Evolutionary conservation across 2,329 filamentous ascomycete species (phyloP).

Genomic region (Bertia moriformis): DNA sequence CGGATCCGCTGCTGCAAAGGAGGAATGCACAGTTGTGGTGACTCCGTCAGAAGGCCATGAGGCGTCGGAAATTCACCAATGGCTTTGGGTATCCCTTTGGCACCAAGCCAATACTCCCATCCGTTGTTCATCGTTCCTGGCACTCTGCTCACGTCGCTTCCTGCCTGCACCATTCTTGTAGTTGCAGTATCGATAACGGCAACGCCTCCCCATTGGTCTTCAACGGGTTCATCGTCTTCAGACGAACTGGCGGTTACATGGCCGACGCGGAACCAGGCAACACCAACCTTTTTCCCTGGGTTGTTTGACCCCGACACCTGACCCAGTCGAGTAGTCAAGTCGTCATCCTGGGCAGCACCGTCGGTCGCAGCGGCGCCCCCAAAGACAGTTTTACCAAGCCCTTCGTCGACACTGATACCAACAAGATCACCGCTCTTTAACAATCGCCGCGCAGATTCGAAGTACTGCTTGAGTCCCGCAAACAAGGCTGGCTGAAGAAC

Average conservation of each 20-base stretch:
- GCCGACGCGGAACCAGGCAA: conserved; percentile 87
- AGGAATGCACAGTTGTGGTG: conserved; percentile 25
- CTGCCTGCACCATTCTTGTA: conserved; percentile 82
- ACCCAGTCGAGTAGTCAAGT: not conserved
- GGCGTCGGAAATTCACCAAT: conserved; percentile 19
- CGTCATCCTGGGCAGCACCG: not conserved
- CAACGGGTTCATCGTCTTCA: conserved; percentile 38
- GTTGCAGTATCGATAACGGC: conserved; percentile 73
- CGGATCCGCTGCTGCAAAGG: conserved; percentile 58
- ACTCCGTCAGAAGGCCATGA: not conserved
- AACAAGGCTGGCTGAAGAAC: not conserved
- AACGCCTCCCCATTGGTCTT: conserved; percentile 71
- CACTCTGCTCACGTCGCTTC: conserved; percentile 68
- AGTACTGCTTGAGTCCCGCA: conserved; percentile 1
- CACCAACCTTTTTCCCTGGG: conserved; percentile 30
- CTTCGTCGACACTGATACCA: conserved; percentile 1
- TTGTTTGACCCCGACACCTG: conserved; percentile 1
- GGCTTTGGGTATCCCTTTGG: conserved; percentile 48
- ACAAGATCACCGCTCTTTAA: conserved; percentile 1
- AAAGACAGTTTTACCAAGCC: conserved; percentile 1
- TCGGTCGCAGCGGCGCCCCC: not conserved
- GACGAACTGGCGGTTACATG: conserved; percentile 31
- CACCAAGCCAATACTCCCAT: conserved; percentile 82
- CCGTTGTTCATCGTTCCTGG: conserved; percentile 62
- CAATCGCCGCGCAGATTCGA: not conserved